Evolutionary conservation across 2,329 filamentous ascomycete genomes (phyloP).

Genomic region (Aspergillus awamori): DNA sequence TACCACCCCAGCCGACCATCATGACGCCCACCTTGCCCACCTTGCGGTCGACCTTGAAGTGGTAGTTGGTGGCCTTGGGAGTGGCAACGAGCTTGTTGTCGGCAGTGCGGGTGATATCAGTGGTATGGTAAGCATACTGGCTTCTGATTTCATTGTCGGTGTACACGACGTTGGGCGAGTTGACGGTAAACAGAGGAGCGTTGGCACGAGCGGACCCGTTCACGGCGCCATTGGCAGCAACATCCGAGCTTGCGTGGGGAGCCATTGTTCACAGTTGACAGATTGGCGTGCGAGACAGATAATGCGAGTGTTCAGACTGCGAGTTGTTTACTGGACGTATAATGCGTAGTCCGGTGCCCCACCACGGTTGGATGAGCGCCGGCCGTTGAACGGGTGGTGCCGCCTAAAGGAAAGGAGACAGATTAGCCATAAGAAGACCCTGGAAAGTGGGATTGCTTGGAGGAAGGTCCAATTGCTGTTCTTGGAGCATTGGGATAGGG

Average conservation of each 20-base stretch:
- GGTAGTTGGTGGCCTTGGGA: constrained; percentile 86
- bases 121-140: constrained; percentile 96
- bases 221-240: constrained; percentile 54
- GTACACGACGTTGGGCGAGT: constrained; percentile 91
- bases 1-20: constrained; percentile 96
- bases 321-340: constrained; percentile 48
- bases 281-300: constrained; percentile 25
- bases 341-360: constrained; percentile 67
- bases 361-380: constrained; percentile 86
- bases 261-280: constrained; percentile 66
- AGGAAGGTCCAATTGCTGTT: constrained; percentile 7
- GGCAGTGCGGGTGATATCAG: constrained; percentile 70
- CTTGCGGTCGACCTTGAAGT: constrained; percentile 96
- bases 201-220: constrained; percentile 53
- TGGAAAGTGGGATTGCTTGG: background rate
- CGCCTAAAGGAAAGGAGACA: constrained; percentile 56
- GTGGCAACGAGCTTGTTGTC: constrained; percentile 79
- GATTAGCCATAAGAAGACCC: constrained; percentile 9
- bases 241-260: constrained; percentile 77
- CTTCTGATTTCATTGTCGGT: constrained; percentile 84
- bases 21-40: constrained; percentile 94
- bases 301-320: constrained; percentile 45
- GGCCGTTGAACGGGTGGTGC: constrained; percentile 96
- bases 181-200: constrained; percentile 74
- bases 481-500: background rate